phyloP scores from a whole-genome alignment of 768 basidiomycete species.

The Lentinus tigrinus region DNA sequence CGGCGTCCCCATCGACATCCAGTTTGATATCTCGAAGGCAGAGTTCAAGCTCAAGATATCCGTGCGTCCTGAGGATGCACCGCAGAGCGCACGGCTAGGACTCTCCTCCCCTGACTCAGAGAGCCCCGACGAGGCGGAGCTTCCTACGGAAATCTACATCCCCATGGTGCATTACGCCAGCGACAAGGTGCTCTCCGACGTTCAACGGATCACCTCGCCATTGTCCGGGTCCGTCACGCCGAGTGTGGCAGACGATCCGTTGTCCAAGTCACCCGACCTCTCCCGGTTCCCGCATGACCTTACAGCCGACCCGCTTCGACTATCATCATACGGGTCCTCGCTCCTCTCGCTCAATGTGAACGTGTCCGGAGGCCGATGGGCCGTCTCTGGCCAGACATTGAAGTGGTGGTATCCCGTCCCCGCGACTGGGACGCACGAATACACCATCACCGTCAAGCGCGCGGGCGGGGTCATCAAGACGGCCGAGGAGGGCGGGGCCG shows the following conservation, averaged over 20 bases:
- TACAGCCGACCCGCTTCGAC: slow-evolving; percentile 2
- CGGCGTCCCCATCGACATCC: slow-evolving; percentile 61
- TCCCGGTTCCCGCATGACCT: background rate
- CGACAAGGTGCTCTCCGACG: slow-evolving; percentile 27
- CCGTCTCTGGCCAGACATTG: slow-evolving; percentile 48
- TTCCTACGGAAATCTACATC: slow-evolving; percentile 87
- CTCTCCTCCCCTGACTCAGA: slow-evolving; percentile 17
- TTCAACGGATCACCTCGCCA: slow-evolving; percentile 1
- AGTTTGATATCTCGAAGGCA: slow-evolving; percentile 75
- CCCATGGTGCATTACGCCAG: slow-evolving; percentile 88
- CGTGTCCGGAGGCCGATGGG: slow-evolving; percentile 47
- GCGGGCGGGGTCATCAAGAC: slow-evolving; percentile 32
- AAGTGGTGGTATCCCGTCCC: slow-evolving; percentile 40
- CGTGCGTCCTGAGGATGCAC: slow-evolving; percentile 59
- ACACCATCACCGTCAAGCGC: slow-evolving; percentile 30
- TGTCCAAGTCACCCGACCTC: slow-evolving; percentile 9
- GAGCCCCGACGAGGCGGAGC: slow-evolving; percentile 30
- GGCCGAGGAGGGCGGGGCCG: background rate
- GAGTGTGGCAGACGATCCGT: slow-evolving; percentile 8
- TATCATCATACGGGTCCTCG: slow-evolving; percentile 1
- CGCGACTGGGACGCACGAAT: slow-evolving; percentile 26
- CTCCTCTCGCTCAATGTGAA: slow-evolving; percentile 42
- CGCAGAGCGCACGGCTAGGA: slow-evolving; percentile 20
- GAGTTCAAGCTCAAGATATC: slow-evolving; percentile 66
- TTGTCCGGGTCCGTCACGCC: background rate